A percentile compares a stretch with the other conserved stretches of the same genome.
Conservation (phyloP, 2,329 filamentous ascomycete species). For the Fonsecaea monophora region DNA sequence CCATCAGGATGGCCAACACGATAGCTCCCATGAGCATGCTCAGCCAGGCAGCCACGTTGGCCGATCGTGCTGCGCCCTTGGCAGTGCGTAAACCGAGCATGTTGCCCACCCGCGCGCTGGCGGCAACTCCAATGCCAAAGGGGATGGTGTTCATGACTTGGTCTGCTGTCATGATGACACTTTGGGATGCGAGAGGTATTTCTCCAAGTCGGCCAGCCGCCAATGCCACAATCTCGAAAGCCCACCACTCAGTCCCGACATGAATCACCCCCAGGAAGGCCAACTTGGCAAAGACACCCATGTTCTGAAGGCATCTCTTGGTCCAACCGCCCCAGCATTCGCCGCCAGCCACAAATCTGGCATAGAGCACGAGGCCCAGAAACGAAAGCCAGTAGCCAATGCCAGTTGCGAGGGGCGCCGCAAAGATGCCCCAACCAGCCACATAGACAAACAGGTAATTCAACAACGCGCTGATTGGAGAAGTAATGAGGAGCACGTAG, state of each 20-base stretch:
- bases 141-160: conserved; percentile 85
- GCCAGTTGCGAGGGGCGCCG: conserved; percentile 80
- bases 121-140: conserved; percentile 83
- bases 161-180: conserved; percentile 88
- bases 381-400: conserved; percentile 89
- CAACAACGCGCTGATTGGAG: conserved; percentile 63
- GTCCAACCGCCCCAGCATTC: conserved; percentile 82
- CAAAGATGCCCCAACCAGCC: conserved; percentile 73
- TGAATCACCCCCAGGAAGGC: conserved; percentile 79
- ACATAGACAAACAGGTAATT: conserved; percentile 76
- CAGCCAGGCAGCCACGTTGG: conserved; percentile 76
- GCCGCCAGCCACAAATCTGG: conserved; percentile 71
- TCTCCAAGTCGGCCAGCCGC: conserved; percentile 82
- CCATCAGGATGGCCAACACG: conserved; percentile 73
- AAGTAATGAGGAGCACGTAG: conserved; percentile 67
- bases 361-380: conserved; percentile 74
- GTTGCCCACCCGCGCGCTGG: conserved; percentile 79
- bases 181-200: conserved; percentile 79
- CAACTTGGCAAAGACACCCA: conserved; percentile 74
- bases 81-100: conserved; percentile 73
- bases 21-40: conserved; percentile 71
- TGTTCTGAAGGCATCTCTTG: conserved; percentile 68
- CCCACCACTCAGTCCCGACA: conserved; percentile 93
- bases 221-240: conserved; percentile 87
- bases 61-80: conserved; percentile 71